These are phyloP conservation scores for Trametes elegans DNA, from an alignment of 768 basidiomycete genomes.

Conservation along the genomic window DNA sequence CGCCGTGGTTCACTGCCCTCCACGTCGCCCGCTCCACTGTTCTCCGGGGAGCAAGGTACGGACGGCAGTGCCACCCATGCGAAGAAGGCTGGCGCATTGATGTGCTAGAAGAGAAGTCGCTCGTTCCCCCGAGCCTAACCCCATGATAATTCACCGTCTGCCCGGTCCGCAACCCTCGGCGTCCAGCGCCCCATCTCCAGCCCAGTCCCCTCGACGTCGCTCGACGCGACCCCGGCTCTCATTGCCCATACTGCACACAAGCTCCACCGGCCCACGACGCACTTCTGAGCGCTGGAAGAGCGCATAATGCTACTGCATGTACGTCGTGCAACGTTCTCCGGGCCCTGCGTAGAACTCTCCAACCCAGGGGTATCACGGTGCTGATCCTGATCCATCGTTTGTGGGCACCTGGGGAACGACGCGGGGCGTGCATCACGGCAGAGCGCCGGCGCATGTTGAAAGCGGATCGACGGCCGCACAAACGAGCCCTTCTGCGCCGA, in stretches of 20 bases:
- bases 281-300: neutral
- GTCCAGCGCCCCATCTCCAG: constrained; percentile 6
- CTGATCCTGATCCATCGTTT: no score
- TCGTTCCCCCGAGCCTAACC: constrained; percentile 12
- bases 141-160: neutral
- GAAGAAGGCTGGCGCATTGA: neutral
- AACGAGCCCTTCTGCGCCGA: constrained; percentile 3
- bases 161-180: constrained; percentile 11
- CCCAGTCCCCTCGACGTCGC: neutral
- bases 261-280: neutral
- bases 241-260: neutral
- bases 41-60: neutral
- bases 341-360: neutral
- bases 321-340: constrained; percentile 4
- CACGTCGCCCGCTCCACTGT: neutral
- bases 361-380: neutral
- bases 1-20: neutral
- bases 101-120: constrained; percentile 11
- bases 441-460: no score
- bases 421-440: no score
- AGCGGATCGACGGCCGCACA: constrained; percentile 8
- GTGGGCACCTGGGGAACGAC: constrained; percentile 4
- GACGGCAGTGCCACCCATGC: constrained; percentile 11
- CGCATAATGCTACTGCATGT: neutral
- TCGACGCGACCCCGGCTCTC: no score